These are phyloP conservation scores for Pholiota adiposa DNA, from an alignment of 1,284 basidiomycete species.

Conservation along the genomic window DNA sequence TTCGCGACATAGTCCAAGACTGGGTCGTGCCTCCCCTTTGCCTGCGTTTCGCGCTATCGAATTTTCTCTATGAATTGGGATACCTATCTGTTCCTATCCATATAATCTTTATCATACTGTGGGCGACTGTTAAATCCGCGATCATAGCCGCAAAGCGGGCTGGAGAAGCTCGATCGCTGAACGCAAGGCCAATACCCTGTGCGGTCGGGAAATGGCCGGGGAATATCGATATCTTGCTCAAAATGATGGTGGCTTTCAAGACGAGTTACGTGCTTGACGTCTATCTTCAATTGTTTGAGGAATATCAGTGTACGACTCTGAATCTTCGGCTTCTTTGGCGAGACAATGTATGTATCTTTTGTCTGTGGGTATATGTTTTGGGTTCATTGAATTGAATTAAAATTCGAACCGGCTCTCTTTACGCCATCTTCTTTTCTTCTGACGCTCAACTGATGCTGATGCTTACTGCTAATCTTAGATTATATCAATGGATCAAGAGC, in stretches of 20 bases:
- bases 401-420: neutral
- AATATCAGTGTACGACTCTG: conserved; percentile 69
- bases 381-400: neutral
- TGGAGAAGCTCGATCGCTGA: conserved; percentile 48
- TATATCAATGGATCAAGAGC: conserved; percentile 73
- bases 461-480: conserved; percentile 43
- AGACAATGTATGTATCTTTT: conserved; percentile 54
- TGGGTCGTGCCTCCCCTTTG: conserved; percentile 43
- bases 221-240: conserved; percentile 68
- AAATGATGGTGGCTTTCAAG: conserved; percentile 56
- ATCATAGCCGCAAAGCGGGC: conserved; percentile 40
- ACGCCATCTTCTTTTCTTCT: neutral
- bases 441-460: conserved; percentile 13
- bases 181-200: conserved; percentile 54
- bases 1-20: conserved; percentile 37
- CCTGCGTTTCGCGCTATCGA: conserved; percentile 34
- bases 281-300: conserved; percentile 66
- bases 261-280: conserved; percentile 64
- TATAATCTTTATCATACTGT: conserved; percentile 43
- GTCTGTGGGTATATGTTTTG: conserved; percentile 11
- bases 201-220: conserved; percentile 76
- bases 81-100: conserved; percentile 40
- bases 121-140: conserved; percentile 39
- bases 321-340: conserved; percentile 69
- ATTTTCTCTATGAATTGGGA: conserved; percentile 33